A percentile compares a stretch with the other conserved stretches of the same genome.
Conservation (phyloP, 164 flowering plant genomes). For the Chloranthus sessilifolius region DNA sequence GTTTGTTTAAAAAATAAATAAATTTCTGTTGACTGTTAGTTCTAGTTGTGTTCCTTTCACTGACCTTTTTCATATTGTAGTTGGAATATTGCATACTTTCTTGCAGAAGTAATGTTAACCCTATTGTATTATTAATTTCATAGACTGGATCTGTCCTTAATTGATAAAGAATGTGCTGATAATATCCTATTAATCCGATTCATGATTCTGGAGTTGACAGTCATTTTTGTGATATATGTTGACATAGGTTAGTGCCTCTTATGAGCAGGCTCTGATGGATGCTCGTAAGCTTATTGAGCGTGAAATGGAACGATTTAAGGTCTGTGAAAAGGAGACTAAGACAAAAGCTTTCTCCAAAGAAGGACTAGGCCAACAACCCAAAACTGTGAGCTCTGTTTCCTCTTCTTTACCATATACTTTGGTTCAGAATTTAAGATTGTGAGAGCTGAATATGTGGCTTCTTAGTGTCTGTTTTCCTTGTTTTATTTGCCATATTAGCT, state of each 20-base stretch:
- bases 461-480: no score
- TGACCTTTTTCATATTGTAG: no score
- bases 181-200: background rate
- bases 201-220: conserved; percentile 11
- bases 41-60: no score
- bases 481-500: no score
- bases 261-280: conserved; percentile 99
- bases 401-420: background rate
- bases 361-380: conserved; percentile 98
- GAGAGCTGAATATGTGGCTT: no score
- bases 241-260: conserved; percentile 99
- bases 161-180: no score
- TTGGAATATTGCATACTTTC: no score
- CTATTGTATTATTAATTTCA: background rate
- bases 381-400: conserved; percentile 56
- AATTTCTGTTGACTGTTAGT: no score
- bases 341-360: conserved; percentile 99
- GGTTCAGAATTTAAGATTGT: no score
- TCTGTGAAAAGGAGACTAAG: conserved; percentile 98
- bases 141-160: background rate
- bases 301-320: conserved; percentile 99
- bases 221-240: conserved; percentile 39
- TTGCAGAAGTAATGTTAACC: background rate
- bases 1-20: no score
- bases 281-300: conserved; percentile 95